Evolutionary conservation across 2,329 filamentous ascomycete species (phyloP).

Genomic region (Beauveria brongniartii): DNA sequence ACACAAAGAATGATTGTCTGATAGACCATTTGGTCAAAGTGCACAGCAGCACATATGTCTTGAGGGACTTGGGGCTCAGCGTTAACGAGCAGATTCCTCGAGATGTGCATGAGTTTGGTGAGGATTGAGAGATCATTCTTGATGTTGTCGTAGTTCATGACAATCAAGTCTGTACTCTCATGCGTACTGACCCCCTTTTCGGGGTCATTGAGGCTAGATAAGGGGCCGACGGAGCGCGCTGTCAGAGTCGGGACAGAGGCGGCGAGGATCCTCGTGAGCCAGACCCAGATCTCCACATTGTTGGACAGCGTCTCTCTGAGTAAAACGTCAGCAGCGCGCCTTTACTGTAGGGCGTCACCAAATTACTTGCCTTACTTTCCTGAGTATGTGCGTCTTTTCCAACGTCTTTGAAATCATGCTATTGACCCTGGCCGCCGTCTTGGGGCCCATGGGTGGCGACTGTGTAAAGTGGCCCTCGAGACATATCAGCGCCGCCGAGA

Average conservation of each 20-base stretch:
- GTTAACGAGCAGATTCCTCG: conserved; percentile 56
- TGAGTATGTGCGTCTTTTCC: conserved; percentile 55
- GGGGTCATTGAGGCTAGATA: conserved; percentile 44
- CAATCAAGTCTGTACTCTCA: conserved; percentile 54
- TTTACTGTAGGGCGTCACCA: fast-evolving
- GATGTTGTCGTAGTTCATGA: conserved; percentile 52
- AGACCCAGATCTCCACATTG: conserved; percentile 59
- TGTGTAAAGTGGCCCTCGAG: conserved; percentile 54
- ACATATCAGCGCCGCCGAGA: conserved; percentile 51
- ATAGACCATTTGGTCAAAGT: conserved; percentile 59
- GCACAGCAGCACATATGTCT: conserved; percentile 55
- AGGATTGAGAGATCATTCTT: conserved; percentile 56
- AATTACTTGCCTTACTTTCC: conserved; percentile 46
- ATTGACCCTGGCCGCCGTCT: conserved; percentile 45
- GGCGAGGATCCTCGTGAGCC: conserved; percentile 53
- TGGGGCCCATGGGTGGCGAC: conserved; percentile 47
- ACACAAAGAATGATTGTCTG: conserved; percentile 58
- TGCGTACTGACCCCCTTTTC: conserved; percentile 51
- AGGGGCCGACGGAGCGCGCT: conserved; percentile 48
- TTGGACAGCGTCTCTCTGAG: conserved; percentile 50
- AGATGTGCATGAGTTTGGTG: conserved; percentile 61
- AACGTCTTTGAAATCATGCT: conserved; percentile 52
- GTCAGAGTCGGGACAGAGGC: conserved; percentile 54
- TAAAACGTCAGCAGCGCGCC: neutral
- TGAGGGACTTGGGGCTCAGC: conserved; percentile 57